These are phyloP conservation scores for Nicotiana rustica DNA, from an alignment of 305 asterid species.

Conservation along the genomic window DNA sequence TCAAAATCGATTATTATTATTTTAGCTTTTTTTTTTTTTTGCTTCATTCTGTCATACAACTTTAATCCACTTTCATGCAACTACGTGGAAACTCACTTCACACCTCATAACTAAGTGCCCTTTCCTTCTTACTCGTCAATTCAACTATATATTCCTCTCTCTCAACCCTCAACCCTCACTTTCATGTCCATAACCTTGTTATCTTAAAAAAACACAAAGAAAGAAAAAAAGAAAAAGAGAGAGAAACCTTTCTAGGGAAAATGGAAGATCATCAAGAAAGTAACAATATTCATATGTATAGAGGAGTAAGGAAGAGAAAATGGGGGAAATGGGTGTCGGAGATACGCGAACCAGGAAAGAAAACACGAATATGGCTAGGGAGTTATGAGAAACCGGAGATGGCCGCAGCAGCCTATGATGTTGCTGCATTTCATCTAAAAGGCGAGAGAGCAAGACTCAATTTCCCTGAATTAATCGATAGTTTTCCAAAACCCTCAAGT, in stretches of 20 bases:
- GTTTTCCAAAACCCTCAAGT: conserved; percentile 59
- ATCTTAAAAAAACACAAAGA: neutral
- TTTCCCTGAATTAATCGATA: conserved; percentile 58
- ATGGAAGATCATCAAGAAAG: conserved; percentile 31
- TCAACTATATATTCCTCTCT: neutral
- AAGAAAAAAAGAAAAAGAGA: neutral
- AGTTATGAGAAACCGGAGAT: conserved; percentile 72
- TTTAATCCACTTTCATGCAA: conserved; percentile 63
- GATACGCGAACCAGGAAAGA: conserved; percentile 69
- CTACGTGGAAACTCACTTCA: conserved; percentile 59
- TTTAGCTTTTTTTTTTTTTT: conserved; percentile 11
- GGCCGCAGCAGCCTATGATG: conserved; percentile 80
- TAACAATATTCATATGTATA: conserved; percentile 35
- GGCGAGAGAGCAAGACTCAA: conserved; percentile 61
- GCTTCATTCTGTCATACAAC: conserved; percentile 47
- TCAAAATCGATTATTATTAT: conserved; percentile 32
- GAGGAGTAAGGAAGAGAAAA: conserved; percentile 72
- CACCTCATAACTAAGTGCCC: conserved; percentile 33
- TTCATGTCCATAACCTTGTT: neutral
- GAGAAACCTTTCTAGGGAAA: neutral
- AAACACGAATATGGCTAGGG: conserved; percentile 70
- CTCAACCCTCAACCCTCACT: neutral
- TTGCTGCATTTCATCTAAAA: conserved; percentile 66
- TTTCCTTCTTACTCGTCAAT: neutral
- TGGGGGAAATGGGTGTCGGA: conserved; percentile 89